phyloP scores from a whole-genome alignment of 208 protist genomes.

The Trichomonas gallinae region DNA sequence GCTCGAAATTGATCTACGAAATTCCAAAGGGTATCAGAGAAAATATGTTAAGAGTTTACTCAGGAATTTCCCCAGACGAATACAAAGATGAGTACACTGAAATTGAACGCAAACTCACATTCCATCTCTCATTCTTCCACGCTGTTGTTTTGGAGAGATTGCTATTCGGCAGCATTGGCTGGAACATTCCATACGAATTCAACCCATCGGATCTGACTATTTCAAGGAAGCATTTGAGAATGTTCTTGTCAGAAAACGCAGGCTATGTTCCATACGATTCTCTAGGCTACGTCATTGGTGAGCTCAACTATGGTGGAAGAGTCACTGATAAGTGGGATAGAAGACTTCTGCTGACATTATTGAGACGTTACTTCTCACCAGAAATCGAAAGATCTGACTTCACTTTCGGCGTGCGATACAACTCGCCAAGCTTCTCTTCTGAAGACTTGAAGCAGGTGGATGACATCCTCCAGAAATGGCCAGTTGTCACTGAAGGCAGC shows the following conservation, averaged over 20 bases:
- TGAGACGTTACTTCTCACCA: conserved; percentile 38
- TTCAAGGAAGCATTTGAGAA: conserved; percentile 76
- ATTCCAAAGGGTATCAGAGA: conserved; percentile 83
- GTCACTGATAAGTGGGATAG: conserved; percentile 95
- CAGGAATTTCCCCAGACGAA: conserved; percentile 56
- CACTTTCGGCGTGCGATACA: neutral
- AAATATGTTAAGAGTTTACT: conserved; percentile 66
- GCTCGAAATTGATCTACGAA: conserved; percentile 93
- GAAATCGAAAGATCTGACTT: neutral
- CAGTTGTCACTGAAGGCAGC: neutral
- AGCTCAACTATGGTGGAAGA: conserved; percentile 98
- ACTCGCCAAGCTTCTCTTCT: neutral
- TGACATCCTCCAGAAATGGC: neutral
- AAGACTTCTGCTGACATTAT: conserved; percentile 79
- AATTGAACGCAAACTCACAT: conserved; percentile 84
- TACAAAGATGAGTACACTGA: conserved; percentile 83
- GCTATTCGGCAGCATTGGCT: conserved; percentile 87
- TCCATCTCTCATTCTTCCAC: conserved; percentile 93
- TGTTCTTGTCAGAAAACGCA: conserved; percentile 74
- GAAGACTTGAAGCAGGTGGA: neutral
- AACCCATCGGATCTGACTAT: conserved; percentile 89
- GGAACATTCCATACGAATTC: conserved; percentile 92
- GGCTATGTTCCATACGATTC: conserved; percentile 77
- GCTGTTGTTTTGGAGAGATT: conserved; percentile 83
- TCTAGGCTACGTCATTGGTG: conserved; percentile 92